Base-by-base conservation (phyloP, 2,329 filamentous ascomycete species). In the Helotiales sp. region DNA sequence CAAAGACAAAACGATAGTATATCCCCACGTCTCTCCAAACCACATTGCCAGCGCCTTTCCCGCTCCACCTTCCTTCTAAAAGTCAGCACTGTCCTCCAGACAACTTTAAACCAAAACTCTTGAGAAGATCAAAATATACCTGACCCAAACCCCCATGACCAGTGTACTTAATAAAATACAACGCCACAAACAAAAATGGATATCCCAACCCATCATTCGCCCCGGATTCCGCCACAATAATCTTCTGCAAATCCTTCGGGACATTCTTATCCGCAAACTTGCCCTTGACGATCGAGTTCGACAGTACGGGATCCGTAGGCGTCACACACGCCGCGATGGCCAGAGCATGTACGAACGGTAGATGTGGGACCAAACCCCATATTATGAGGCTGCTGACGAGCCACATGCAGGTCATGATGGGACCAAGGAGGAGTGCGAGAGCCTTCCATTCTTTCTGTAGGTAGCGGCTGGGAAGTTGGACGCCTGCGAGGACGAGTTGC, bases 211-310 rank as follows among this genome's bases (percentile, higher is more conserved):
- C 93, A 79, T 97, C 93, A 75, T 97, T 97, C 1, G 93, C 91
- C 1, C 93, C 94, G 0, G 91, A 93, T 80, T 97, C 93, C 1
- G 76, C 90, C 58, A 91, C 86, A 75, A 93, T 92, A 72, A 93
- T 92, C 70, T 91, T 89, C 80, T 97, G 93, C 58, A 97, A 81
- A 30, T 90, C 86, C 65, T 89, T 89, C 0, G 94, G 93, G 20
- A 97, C 90, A 76, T 97, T 96, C 74, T 93, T 91, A 75, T 97
- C 93, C 0, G 94, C 94, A 76, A 97, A 97, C 74, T 92, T 94
- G 34, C 93, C 93, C 81, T 97, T 97, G 54, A 97, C 93, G 65
- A 97, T 97, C 2, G 91, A 91, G 70, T 96, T 95, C 17, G 91
- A 95, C 43, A 97, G 79, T 1, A 97, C 89, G 0, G 94, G 94